Percentiles rank a stretch among this genome's conserved stretches.
Conservation (phyloP, 192 early-diverging fungal genomes). For the Coemansia sp. region DNA sequence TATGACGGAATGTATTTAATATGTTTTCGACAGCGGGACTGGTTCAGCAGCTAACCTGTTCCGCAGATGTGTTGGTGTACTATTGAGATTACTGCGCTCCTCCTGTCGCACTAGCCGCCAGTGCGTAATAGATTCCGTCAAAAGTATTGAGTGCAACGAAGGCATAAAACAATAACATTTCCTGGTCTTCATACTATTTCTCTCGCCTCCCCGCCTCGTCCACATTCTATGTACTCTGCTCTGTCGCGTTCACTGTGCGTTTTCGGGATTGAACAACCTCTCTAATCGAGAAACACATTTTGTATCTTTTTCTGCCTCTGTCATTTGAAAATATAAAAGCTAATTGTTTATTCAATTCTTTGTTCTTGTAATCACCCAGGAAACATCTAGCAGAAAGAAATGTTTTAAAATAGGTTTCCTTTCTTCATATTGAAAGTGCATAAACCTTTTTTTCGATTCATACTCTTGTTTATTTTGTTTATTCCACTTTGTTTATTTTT, state of each 20-base stretch:
- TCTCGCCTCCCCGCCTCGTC: neutral
- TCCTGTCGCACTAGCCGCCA: conserved; percentile 1
- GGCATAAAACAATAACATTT: conserved; percentile 5
- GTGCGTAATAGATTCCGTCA: neutral
- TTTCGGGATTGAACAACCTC: neutral
- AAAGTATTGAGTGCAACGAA: neutral
- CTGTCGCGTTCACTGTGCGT: neutral
- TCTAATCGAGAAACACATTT: neutral
- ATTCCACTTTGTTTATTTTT: conserved; percentile 13
- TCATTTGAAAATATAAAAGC: neutral
- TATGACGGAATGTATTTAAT: conserved; percentile 28
- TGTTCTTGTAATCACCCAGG: neutral
- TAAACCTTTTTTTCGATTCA: neutral
- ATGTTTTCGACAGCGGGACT: neutral
- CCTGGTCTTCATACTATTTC: neutral
- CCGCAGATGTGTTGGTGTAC: conserved; percentile 14
- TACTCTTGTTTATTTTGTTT: conserved; percentile 11
- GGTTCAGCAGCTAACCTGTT: neutral
- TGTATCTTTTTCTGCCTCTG: conserved; percentile 2
- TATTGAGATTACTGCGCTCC: conserved; percentile 17
- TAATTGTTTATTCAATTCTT: neutral
- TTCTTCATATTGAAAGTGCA: neutral
- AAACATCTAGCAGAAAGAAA: neutral
- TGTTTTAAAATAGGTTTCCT: neutral
- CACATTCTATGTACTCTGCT: neutral